A percentile compares a stretch with the other conserved stretches of the same genome.
These are phyloP conservation scores for Pseudogymnoascus sp. DNA, from an alignment of 2,329 filamentous ascomycete species.

Conservation along the genomic window DNA sequence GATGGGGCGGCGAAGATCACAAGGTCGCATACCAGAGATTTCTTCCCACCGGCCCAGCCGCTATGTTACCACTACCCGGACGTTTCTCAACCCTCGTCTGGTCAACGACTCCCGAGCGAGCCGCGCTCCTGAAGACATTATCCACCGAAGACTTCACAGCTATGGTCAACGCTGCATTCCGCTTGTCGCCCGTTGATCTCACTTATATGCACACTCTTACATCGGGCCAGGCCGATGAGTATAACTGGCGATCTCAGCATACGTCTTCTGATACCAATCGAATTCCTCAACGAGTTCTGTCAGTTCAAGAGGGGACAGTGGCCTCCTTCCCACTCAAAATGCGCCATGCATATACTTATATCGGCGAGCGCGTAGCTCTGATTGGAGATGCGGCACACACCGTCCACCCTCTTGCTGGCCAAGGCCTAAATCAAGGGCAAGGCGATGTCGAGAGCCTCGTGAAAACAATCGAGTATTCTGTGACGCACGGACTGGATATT, in stretches of 20 bases:
- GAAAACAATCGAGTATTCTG: slow-evolving; percentile 65
- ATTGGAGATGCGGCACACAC: slow-evolving; percentile 94
- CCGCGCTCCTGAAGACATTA: slow-evolving; percentile 70
- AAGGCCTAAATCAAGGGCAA: slow-evolving; percentile 89
- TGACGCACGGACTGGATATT: slow-evolving; percentile 79
- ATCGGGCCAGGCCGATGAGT: slow-evolving; percentile 60
- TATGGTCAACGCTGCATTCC: slow-evolving; percentile 90
- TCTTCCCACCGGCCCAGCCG: slow-evolving; percentile 83
- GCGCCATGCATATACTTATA: slow-evolving; percentile 90
- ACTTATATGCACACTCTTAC: slow-evolving; percentile 67
- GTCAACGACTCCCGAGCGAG: slow-evolving; percentile 80
- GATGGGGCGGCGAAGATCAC: slow-evolving; percentile 44
- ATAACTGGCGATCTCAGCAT: slow-evolving; percentile 74
- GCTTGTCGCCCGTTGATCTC: slow-evolving; percentile 70
- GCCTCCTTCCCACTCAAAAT: slow-evolving; percentile 88
- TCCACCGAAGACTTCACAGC: slow-evolving; percentile 66
- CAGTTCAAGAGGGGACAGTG: slow-evolving; percentile 69
- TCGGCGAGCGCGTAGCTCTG: slow-evolving; percentile 80
- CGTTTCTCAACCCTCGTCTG: slow-evolving; percentile 82
- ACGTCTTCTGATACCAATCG: slow-evolving; percentile 47
- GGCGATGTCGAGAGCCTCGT: slow-evolving; percentile 78
- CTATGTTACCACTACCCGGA: slow-evolving; percentile 81
- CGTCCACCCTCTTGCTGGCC: slow-evolving; percentile 86
- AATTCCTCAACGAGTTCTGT: slow-evolving; percentile 59
- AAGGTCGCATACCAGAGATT: slow-evolving; percentile 93